These are phyloP conservation scores for Rostrohypoxylon terebratum DNA, from an alignment of 495 filamentous ascomycete genomes.

Conservation along the genomic window DNA sequence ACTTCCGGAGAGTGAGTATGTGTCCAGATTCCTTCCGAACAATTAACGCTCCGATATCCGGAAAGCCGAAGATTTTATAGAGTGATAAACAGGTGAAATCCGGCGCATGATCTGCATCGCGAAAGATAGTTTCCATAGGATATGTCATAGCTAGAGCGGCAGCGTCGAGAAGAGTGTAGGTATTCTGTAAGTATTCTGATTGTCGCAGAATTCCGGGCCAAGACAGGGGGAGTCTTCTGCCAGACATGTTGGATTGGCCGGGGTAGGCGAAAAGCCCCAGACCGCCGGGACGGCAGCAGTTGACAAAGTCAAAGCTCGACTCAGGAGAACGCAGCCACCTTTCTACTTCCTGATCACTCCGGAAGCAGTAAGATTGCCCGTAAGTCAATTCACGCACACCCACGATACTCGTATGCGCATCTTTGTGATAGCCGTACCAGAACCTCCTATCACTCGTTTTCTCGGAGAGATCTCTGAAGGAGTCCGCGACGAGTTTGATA, in stretches of 20 bases:
- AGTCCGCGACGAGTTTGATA: slow-evolving; percentile 76
- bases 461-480: slow-evolving; percentile 68
- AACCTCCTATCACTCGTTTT: slow-evolving; percentile 59
- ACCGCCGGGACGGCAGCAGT: slow-evolving; percentile 40
- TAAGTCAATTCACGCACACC: slow-evolving; percentile 73
- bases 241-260: slow-evolving; percentile 84
- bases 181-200: slow-evolving; percentile 58
- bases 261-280: slow-evolving; percentile 79
- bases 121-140: slow-evolving; percentile 67
- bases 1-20: slow-evolving; percentile 71
- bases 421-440: slow-evolving; percentile 80
- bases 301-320: slow-evolving; percentile 37
- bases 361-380: slow-evolving; percentile 69
- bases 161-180: slow-evolving; percentile 77
- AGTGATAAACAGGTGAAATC: slow-evolving; percentile 80
- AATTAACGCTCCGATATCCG: slow-evolving; percentile 78
- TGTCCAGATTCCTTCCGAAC: slow-evolving; percentile 72
- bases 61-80: slow-evolving; percentile 88
- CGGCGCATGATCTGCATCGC: slow-evolving; percentile 68
- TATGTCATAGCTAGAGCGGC: slow-evolving; percentile 77
- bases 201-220: slow-evolving; percentile 69
- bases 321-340: slow-evolving; percentile 65
- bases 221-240: slow-evolving; percentile 70
- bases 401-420: slow-evolving; percentile 79
- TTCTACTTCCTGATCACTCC: slow-evolving; percentile 72